Conservation (phyloP, 2,329 filamentous ascomycete species). For the Fusarium metavorans region DNA sequence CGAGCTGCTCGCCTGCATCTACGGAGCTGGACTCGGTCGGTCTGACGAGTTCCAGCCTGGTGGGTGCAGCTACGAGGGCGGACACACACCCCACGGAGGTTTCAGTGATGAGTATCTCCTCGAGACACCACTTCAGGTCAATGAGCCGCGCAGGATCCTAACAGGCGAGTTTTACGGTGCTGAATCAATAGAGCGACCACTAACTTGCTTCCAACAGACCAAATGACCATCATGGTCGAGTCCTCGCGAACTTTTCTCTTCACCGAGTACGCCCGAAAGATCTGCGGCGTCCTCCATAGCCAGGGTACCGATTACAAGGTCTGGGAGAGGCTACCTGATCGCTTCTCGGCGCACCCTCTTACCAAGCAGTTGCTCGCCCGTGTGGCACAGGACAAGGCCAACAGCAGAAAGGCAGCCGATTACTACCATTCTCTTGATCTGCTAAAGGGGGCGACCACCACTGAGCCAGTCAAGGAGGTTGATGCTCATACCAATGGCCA, state of each 20-base stretch:
- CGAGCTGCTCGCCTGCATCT: conserved; percentile 13
- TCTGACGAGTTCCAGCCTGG: conserved; percentile 18
- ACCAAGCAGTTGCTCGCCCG: conserved; percentile 4
- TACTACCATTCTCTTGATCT: conserved; percentile 17
- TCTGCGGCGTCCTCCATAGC: conserved; percentile 13
- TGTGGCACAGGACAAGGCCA: neutral
- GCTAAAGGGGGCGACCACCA: neutral
- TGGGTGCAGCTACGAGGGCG: conserved; percentile 15
- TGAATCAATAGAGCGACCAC: rapidly evolving
- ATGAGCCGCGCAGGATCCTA: conserved; percentile 11
- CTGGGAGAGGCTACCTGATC: conserved; percentile 21
- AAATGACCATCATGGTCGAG: conserved; percentile 30
- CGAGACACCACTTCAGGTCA: conserved; percentile 6
- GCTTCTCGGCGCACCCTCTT: conserved; percentile 12
- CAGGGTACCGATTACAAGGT: conserved; percentile 14
- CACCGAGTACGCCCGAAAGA: conserved; percentile 17
- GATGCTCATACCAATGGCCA: neutral
- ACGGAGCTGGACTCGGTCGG: neutral
- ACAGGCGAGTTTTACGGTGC: neutral
- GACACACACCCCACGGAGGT: conserved; percentile 18
- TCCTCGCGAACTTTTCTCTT: conserved; percentile 15
- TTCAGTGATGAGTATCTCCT: conserved; percentile 17
- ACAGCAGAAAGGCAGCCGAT: neutral
- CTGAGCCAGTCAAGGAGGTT: neutral
- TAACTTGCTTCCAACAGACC: conserved; percentile 2